Percentiles rank a stretch among this genome's conserved stretches.
phyloP scores from a whole-genome alignment of 2,329 filamentous ascomycete species.

The Colletotrichum musicola region DNA sequence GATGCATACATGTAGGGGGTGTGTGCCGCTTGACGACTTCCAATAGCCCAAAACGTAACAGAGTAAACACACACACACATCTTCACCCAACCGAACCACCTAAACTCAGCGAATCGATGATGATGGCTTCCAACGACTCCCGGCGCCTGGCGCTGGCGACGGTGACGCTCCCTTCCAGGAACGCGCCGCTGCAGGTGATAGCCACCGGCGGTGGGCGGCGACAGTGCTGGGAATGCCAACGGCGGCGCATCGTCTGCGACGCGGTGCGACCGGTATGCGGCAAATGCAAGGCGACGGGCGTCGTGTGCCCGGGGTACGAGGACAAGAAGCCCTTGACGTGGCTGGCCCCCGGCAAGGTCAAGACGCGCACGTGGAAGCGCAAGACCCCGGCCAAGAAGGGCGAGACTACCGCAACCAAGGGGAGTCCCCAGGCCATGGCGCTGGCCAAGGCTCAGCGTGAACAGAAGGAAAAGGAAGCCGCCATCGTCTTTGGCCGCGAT shows the following conservation, averaged over 20 bases:
- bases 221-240: constrained; percentile 58
- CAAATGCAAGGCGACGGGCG: constrained; percentile 48
- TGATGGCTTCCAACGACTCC: background rate
- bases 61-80: background rate
- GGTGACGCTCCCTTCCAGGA: background rate
- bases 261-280: constrained; percentile 51
- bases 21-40: background rate
- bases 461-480: background rate
- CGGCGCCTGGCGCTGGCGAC: constrained; percentile 1
- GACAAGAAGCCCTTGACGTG: constrained; percentile 53
- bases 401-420: background rate
- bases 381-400: constrained; percentile 8
- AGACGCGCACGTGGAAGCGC: constrained; percentile 44
- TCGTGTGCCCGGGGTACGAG: constrained; percentile 55
- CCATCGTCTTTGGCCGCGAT: constrained; percentile 15
- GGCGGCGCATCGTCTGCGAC: constrained; percentile 55
- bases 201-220: constrained; percentile 18
- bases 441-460: background rate
- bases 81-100: no score
- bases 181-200: no score
- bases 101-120: background rate
- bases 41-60: constrained; percentile 26
- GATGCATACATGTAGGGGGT: no score
- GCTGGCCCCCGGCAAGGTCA: constrained; percentile 52
- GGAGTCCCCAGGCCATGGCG: background rate